These are phyloP conservation scores for Pichia sporocuriosa DNA, from an alignment of 805 yeast species.

Conservation along the genomic window DNA sequence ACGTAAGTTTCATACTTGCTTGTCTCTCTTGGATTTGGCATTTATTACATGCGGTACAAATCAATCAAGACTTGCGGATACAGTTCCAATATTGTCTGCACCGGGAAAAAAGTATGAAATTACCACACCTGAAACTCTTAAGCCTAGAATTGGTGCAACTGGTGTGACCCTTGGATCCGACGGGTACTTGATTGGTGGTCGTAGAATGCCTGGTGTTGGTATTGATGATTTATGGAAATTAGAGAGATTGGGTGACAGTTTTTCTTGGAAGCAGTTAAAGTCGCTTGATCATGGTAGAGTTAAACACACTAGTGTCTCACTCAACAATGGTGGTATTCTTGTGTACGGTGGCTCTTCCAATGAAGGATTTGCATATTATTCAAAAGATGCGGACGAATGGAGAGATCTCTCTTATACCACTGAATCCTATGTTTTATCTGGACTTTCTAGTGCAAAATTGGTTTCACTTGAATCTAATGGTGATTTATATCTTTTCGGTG, in stretches of 20 bases:
- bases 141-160: slow-evolving; percentile 9
- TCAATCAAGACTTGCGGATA: slow-evolving; percentile 24
- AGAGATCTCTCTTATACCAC: neutral
- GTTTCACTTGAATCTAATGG: slow-evolving; percentile 8
- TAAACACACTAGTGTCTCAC: slow-evolving; percentile 41
- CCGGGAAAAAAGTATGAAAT: neutral
- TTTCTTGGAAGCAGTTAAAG: slow-evolving; percentile 40
- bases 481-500: slow-evolving; percentile 45
- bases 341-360: slow-evolving; percentile 44
- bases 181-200: slow-evolving; percentile 54
- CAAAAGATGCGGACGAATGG: slow-evolving; percentile 12
- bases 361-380: slow-evolving; percentile 20
- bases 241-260: slow-evolving; percentile 7
- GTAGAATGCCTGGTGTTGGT: slow-evolving; percentile 49
- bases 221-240: slow-evolving; percentile 40
- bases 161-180: neutral
- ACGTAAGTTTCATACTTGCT: slow-evolving; percentile 36
- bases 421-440: neutral
- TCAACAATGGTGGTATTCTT: slow-evolving; percentile 28
- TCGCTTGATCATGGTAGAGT: slow-evolving; percentile 41
- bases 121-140: slow-evolving; percentile 2
- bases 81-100: slow-evolving; percentile 7
- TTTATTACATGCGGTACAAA: slow-evolving; percentile 37
- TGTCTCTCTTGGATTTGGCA: slow-evolving; percentile 13
- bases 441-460: slow-evolving; percentile 5